A percentile compares a stretch with the other conserved stretches of the same genome.
These are phyloP conservation scores for Sporodiniella umbellata DNA, from an alignment of 371 early-diverging fungal species.

Conservation along the genomic window DNA sequence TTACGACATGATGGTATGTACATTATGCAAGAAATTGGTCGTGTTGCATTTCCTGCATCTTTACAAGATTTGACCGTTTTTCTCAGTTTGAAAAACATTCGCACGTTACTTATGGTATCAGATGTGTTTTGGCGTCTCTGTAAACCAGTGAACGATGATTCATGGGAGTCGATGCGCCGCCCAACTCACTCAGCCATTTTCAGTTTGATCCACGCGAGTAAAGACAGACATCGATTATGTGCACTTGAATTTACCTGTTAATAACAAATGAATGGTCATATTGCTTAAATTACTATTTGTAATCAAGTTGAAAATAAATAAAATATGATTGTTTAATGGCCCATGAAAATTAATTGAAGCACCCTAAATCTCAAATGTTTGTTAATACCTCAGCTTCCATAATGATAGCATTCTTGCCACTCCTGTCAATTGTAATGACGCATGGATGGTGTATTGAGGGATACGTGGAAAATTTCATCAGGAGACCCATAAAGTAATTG, in stretches of 20 bases:
- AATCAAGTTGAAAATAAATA: conserved; percentile 12
- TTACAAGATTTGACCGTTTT: conserved; percentile 5
- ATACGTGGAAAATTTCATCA: conserved; percentile 9
- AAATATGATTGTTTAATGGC: conserved; percentile 11
- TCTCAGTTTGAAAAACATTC: conserved; percentile 24
- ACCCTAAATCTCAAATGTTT: conserved; percentile 9
- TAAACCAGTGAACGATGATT: conserved; percentile 19
- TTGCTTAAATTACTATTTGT: conserved; percentile 12
- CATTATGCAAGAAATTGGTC: conserved; percentile 22
- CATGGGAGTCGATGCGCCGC: conserved; percentile 12
- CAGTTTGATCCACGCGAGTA: conserved; percentile 15
- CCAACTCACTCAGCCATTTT: conserved; percentile 15
- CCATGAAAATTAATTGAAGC: conserved; percentile 9
- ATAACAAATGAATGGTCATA: conserved; percentile 13
- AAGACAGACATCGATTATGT: conserved; percentile 18
- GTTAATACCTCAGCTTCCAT: conserved; percentile 9
- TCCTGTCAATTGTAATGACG: conserved; percentile 11
- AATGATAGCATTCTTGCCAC: conserved; percentile 12
- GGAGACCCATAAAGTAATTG: conserved; percentile 8
- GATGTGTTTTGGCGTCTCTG: conserved; percentile 24
- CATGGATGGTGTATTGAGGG: conserved; percentile 11
- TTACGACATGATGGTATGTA: conserved; percentile 22
- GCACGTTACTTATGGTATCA: conserved; percentile 20
- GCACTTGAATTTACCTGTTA: conserved; percentile 6
- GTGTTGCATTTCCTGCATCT: too few relatives aligned